These are phyloP conservation scores for Phytophthora pseudosyringae DNA, from an alignment of 352 stramenopile genomes.

Conservation along the genomic window DNA sequence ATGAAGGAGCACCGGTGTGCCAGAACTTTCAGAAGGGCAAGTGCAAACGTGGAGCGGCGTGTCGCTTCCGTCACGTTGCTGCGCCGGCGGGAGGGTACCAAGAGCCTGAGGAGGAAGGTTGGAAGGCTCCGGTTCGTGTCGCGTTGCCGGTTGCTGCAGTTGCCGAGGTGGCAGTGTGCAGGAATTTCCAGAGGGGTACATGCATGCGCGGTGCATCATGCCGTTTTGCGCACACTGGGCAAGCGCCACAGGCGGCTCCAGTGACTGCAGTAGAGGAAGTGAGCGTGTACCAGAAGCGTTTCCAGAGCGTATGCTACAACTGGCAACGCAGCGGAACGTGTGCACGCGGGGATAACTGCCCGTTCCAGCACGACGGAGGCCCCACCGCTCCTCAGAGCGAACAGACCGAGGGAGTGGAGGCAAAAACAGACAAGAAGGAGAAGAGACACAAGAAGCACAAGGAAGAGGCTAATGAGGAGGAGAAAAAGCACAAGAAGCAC, in stretches of 20 bases:
- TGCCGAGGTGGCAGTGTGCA: slow-evolving; percentile 53
- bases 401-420: slow-evolving; percentile 12
- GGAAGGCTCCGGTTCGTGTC: slow-evolving; percentile 43
- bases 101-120: slow-evolving; percentile 27
- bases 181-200: slow-evolving; percentile 52
- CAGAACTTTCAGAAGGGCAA: slow-evolving; percentile 76
- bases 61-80: slow-evolving; percentile 67
- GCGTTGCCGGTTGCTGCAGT: slow-evolving; percentile 45
- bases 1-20: slow-evolving; percentile 58
- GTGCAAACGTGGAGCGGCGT: slow-evolving; percentile 66
- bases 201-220: slow-evolving; percentile 62
- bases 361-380: slow-evolving; percentile 57
- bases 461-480: slow-evolving; percentile 3
- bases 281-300: slow-evolving; percentile 69
- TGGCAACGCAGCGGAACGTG: slow-evolving; percentile 56
- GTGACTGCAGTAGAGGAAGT: slow-evolving; percentile 53
- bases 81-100: slow-evolving; percentile 14
- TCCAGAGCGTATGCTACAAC: slow-evolving; percentile 73
- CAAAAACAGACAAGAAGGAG: slow-evolving; percentile 11
- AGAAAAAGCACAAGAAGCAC: slow-evolving; percentile 35
- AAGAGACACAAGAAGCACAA: slow-evolving; percentile 12
- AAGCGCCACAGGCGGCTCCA: slow-evolving; percentile 23
- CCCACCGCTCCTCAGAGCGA: neutral
- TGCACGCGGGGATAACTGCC: slow-evolving; percentile 48
- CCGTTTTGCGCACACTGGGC: slow-evolving; percentile 59